Base-by-base conservation (phyloP, 1,284 basidiomycete genomes). In the Hymenochaete sp. region DNA sequence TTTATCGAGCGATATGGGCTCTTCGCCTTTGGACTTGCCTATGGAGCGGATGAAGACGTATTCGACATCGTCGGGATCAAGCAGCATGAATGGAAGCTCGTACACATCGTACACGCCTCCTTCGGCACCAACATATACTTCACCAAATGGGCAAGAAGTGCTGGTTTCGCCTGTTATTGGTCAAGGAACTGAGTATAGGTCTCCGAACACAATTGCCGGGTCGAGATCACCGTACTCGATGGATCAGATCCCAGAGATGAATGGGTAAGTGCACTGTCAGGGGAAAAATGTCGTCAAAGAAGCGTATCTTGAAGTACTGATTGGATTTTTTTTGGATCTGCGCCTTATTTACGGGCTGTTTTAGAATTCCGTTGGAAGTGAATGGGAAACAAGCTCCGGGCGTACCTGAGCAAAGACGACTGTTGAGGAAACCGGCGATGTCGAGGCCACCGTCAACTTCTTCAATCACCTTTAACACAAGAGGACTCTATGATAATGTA, bases 401-500 rank as follows among this genome's bases (percentile, higher is more conserved):
- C n/a, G n/a, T 70, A 26, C 41, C 54, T 6, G 49, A 59, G 32
- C 54, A 19, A 6, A n/a, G 59, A 32, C 61, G 65, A 29, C 51
- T 65, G 19, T 47, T 51, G 32, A 66, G 66, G 48, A 67, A 63
- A 47, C 63, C 61, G 25, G 57, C 60, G 4, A 57, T 67, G 52
- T 56, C 60, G 28, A 65, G 64, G 36, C 60, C 64, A n/a, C 55
- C 62, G 4, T 67, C 72, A 9, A 57, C 60, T 25, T 56, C 57
- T 33, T 64, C 63, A 24, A 59, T 70, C 47, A 62, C 63, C 36
- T 65, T 67, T 25, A 62, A 66, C 52, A 61, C 57, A 37, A 59
- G 69, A 19, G 58, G 59, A 41, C 60, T 68, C 56, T 63, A 68
- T 45, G 72, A 73, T 55, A 65, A 60, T 45, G 71, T 74, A 51